Base-by-base conservation (phyloP, 164 flowering plant species). In the Annona cherimola region DNA sequence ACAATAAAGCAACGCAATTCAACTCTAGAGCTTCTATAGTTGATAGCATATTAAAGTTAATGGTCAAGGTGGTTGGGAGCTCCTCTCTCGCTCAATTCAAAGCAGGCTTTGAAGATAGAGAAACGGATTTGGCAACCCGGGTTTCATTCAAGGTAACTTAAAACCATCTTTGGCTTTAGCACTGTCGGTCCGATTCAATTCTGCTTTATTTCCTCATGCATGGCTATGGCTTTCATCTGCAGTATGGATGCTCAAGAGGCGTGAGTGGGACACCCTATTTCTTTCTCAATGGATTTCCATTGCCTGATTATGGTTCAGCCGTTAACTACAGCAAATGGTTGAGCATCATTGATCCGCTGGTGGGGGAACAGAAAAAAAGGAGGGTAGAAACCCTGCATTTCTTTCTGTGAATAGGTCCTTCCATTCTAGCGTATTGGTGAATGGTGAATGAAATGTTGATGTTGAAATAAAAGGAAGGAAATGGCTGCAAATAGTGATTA, bases 201-300 rank as follows among this genome's bases (percentile, higher is more conserved):
- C 45, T 46, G 57, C 59, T 39, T 41, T 14, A 18, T 44, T 42
- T 7, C 5, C 44, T 1, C 8, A 20, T 67, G 57, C 69, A 20
- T 44, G n/a, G 2, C 12, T 19, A 1, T 39, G 7, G 8, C 35
- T 14, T 73, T 71, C 67, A 60, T 14, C n/a, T 84, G 80, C 89
- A 94, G 98, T 90, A 86, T 84, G 90, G 91, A 63, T 83, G 97
- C 64, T 85, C 86, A 41, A 84, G 90, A 79, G 94, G 94, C 61
- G 98, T 94, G 26, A 76, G 16, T 43, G 97, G 87, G 68, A 91
- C 98, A 2, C 98, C 98, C 1, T 77, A 45, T 64, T 94, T 89
- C 88, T 85, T 82, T 59, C 82, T 91, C 0, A 94, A 94, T 71
- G 98, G 98, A 63, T 90, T 94, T 65, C 55, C 73, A 12, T 63